phyloP scores from a whole-genome alignment of 441 rosid species.

The Arabidopsis lyrata region DNA sequence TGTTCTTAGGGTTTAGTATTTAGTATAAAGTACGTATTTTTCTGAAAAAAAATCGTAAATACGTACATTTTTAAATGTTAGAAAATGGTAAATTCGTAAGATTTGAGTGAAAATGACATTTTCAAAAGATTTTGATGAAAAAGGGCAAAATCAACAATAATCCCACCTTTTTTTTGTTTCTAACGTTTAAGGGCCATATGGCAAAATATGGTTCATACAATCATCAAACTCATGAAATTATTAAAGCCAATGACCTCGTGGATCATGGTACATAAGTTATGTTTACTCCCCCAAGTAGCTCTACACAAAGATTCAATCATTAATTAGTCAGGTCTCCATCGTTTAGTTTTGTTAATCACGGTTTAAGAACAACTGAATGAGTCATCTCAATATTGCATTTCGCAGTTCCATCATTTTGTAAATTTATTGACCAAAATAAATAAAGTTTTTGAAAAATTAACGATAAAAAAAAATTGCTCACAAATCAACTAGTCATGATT shows the following conservation, averaged over 20 bases:
- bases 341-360: background rate
- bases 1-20: too few relatives aligned
- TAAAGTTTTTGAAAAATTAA: background rate
- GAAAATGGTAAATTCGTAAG: too few relatives aligned
- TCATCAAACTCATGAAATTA: background rate
- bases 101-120: too few relatives aligned
- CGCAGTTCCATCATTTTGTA: background rate
- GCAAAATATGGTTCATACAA: constrained; percentile 22
- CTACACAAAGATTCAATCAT: constrained; percentile 16
- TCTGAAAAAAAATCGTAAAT: too few relatives aligned
- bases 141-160: too few relatives aligned
- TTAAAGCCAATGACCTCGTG: constrained; percentile 9
- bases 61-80: too few relatives aligned
- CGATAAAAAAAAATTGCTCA: background rate
- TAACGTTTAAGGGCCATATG: constrained; percentile 22
- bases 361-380: background rate
- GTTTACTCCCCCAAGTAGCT: constrained; percentile 8
- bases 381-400: background rate
- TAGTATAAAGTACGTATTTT: too few relatives aligned
- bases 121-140: too few relatives aligned
- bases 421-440: background rate
- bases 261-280: constrained; percentile 30
- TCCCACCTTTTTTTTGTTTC: background rate
- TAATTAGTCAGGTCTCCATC: constrained; percentile 4
- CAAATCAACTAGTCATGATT: background rate